Percentiles rank a stretch among this genome's conserved stretches.
Evolutionary conservation across 345 rosid genomes (phyloP).

Genomic region (Viola odorata): DNA sequence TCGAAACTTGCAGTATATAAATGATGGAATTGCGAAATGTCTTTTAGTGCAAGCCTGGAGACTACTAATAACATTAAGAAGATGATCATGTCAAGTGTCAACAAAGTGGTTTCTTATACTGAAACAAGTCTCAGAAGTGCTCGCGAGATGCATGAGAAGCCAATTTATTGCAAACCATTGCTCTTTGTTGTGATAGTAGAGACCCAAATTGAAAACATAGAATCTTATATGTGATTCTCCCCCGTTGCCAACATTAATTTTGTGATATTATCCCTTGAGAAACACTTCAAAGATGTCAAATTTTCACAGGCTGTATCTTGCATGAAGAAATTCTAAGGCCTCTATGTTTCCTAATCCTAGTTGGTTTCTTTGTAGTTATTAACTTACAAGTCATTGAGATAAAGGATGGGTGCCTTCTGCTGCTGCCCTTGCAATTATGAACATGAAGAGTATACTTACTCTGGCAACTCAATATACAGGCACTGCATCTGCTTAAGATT

Average conservation of each 20-base stretch:
- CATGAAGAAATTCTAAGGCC: background rate
- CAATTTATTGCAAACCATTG: too few species aligned
- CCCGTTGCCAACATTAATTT: background rate
- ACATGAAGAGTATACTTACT: slow-evolving; percentile 39
- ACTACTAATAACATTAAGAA: too few species aligned
- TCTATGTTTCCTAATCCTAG: background rate
- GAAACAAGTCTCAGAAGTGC: too few species aligned
- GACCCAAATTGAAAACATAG: too few species aligned
- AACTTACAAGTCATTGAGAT: background rate
- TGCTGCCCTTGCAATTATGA: slow-evolving; percentile 57
- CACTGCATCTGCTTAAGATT: slow-evolving; percentile 47
- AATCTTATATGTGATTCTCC: background rate
- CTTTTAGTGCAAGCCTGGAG: too few species aligned
- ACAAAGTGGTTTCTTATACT: too few species aligned
- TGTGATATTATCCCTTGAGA: background rate
- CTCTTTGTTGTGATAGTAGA: too few species aligned
- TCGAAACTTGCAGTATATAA: too few species aligned
- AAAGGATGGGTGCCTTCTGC: slow-evolving; percentile 48
- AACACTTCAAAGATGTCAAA: background rate
- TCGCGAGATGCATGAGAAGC: too few species aligned
- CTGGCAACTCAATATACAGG: slow-evolving; percentile 43
- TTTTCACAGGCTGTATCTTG: background rate
- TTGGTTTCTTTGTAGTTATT: slow-evolving; percentile 1
- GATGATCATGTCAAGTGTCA: too few species aligned
- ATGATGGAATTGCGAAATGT: too few species aligned